These are phyloP conservation scores for Colletotrichum caudatum DNA, from an alignment of 2,329 filamentous ascomycete species.

Conservation along the genomic window DNA sequence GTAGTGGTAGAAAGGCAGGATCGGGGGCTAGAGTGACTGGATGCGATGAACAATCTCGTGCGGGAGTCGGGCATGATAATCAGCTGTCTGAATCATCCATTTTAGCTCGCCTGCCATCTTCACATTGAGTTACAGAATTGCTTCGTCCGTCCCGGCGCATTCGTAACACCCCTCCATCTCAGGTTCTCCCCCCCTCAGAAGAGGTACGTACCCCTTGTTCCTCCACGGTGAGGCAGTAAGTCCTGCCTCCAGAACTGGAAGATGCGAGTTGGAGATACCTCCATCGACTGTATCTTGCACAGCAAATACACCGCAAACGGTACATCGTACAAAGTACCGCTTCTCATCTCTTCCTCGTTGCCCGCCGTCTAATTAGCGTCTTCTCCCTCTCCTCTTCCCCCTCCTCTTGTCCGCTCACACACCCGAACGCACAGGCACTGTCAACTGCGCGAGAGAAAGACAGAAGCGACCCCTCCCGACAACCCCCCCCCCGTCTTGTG, in stretches of 20 bases:
- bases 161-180: conserved; percentile 37
- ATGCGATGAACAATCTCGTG: not conserved
- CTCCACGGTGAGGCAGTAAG: too few species aligned
- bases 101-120: conserved; percentile 37
- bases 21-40: not conserved
- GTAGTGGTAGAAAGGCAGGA: too few species aligned
- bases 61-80: conserved; percentile 1
- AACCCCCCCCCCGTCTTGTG: conserved; percentile 18
- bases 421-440: conserved; percentile 15
- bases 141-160: conserved; percentile 12
- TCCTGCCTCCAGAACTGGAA: not conserved
- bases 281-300: not conserved
- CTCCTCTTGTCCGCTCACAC: conserved; percentile 2
- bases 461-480: conserved; percentile 38
- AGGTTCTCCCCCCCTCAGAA: conserved; percentile 15
- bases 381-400: not conserved
- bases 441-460: conserved; percentile 10
- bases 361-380: not conserved
- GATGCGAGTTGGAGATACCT: not conserved
- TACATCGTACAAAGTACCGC: not conserved
- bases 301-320: accelerated
- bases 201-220: conserved; percentile 2
- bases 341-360: not conserved
- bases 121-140: conserved; percentile 38
- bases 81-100: conserved; percentile 17